phyloP scores from a whole-genome alignment of 2,329 filamentous ascomycete genomes.

The Esteya vermicola region DNA sequence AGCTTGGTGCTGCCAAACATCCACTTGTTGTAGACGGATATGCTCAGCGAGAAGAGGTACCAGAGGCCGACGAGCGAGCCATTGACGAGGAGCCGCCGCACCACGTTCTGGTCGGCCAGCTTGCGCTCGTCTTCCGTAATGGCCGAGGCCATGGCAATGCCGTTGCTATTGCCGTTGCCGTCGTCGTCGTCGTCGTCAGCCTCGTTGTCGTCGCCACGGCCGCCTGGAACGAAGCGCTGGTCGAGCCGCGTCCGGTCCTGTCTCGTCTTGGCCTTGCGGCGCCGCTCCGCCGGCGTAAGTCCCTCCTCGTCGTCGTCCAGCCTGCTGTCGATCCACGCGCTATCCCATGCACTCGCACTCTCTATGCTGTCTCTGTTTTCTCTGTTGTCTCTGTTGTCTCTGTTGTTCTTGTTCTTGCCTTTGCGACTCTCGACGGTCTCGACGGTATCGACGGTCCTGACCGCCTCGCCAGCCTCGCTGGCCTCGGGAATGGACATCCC shows the following conservation, averaged over 20 bases:
- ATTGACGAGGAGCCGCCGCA: slow-evolving; percentile 59
- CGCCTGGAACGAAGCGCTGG: slow-evolving; percentile 50
- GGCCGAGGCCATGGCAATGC: slow-evolving; percentile 7
- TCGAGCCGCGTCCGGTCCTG: slow-evolving; percentile 55
- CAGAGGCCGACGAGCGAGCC: slow-evolving; percentile 71
- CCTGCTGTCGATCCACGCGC: slow-evolving; percentile 74
- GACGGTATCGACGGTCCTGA: no score
- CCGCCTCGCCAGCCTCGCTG: no score
- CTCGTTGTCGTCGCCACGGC: background rate
- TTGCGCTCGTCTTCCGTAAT: slow-evolving; percentile 60
- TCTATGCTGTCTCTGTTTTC: background rate
- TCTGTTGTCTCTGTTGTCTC: background rate
- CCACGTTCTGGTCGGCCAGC: slow-evolving; percentile 59
- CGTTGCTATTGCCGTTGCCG: background rate
- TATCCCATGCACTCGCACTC: slow-evolving; percentile 43
- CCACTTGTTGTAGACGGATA: slow-evolving; percentile 98
- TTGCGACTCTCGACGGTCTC: no score
- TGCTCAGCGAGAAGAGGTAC: slow-evolving; percentile 84
- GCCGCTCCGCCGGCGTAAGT: slow-evolving; percentile 58
- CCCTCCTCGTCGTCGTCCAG: slow-evolving; percentile 75
- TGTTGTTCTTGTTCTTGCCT: background rate
- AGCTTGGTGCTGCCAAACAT: slow-evolving; percentile 83
- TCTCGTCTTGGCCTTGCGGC: slow-evolving; percentile 51
- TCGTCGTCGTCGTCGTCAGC: background rate
- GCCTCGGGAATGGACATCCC: no score